These are phyloP conservation scores for Lactarius hatsudake DNA, from an alignment of 768 basidiomycete genomes.

Conservation along the genomic window DNA sequence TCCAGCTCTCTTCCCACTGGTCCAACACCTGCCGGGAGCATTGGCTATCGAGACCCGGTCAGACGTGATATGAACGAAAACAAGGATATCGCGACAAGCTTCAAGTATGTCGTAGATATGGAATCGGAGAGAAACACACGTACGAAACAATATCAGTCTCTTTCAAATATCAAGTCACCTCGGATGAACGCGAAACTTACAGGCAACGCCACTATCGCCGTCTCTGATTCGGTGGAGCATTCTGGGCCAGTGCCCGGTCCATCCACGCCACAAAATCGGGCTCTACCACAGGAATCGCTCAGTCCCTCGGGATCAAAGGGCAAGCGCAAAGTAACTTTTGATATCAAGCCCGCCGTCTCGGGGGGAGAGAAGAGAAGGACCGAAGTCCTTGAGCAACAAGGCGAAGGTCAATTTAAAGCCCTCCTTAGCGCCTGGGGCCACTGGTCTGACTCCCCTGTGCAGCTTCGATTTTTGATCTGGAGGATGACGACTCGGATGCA, in stretches of 20 bases:
- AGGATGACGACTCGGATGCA: slow-evolving; percentile 47
- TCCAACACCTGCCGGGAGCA: slow-evolving; percentile 21
- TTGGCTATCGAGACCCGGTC: slow-evolving; percentile 36
- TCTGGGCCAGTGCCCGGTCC: slow-evolving; percentile 10
- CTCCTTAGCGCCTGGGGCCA: slow-evolving; percentile 10
- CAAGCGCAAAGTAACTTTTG: slow-evolving; percentile 72
- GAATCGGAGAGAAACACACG: slow-evolving; percentile 36
- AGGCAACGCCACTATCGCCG: slow-evolving; percentile 10
- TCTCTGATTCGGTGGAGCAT: background rate
- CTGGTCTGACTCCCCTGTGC: slow-evolving; percentile 31
- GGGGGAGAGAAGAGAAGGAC: slow-evolving; percentile 35
- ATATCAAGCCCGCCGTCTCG: slow-evolving; percentile 56
- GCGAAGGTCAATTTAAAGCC: slow-evolving; percentile 38
- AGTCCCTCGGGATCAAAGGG: slow-evolving; percentile 39
- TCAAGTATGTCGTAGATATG: slow-evolving; percentile 45
- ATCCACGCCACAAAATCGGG: slow-evolving; percentile 16
- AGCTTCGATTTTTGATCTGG: slow-evolving; percentile 70
- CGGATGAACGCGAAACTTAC: slow-evolving; percentile 21
- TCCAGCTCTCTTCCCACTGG: slow-evolving; percentile 14
- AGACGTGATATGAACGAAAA: slow-evolving; percentile 48
- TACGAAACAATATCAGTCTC: slow-evolving; percentile 18
- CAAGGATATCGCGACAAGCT: slow-evolving; percentile 46
- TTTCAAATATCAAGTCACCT: slow-evolving; percentile 14
- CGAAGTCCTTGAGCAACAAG: slow-evolving; percentile 6
- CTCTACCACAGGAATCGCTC: slow-evolving; percentile 7